These are phyloP conservation scores for Tricholoma furcatifolium DNA, from an alignment of 768 basidiomycete species.

Conservation along the genomic window DNA sequence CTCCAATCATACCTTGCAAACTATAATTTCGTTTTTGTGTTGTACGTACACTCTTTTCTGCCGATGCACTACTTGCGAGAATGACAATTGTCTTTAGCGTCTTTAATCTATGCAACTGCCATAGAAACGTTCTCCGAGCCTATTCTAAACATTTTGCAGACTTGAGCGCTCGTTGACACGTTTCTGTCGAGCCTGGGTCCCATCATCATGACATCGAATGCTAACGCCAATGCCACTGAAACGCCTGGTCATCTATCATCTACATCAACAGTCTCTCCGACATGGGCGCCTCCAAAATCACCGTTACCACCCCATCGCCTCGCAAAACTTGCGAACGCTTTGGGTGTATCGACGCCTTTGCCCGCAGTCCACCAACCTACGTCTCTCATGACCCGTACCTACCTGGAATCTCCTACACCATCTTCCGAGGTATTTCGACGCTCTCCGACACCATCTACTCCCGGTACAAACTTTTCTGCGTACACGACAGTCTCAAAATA, in stretches of 20 bases:
- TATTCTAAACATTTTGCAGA: not conserved
- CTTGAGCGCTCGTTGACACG: not conserved
- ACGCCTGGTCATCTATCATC: conserved; percentile 24
- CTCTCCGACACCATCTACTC: conserved; percentile 51
- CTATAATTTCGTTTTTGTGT: conserved; percentile 4
- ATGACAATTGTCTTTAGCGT: conserved; percentile 7
- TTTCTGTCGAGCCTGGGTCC: not conserved
- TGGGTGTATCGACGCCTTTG: conserved; percentile 75
- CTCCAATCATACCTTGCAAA: too few species aligned
- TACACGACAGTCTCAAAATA: conserved; percentile 57
- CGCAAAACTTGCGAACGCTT: conserved; percentile 82
- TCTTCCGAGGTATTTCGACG: conserved; percentile 40
- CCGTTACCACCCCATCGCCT: conserved; percentile 76
- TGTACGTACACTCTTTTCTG: conserved; percentile 5
- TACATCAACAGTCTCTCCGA: conserved; percentile 30
- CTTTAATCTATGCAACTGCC: conserved; percentile 5
- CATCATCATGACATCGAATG: conserved; percentile 24
- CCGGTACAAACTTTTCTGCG: conserved; percentile 37
- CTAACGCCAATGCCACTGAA: conserved; percentile 18
- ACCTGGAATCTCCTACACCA: conserved; percentile 28
- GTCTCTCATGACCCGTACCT: conserved; percentile 33
- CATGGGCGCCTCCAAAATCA: conserved; percentile 67
- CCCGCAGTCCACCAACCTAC: conserved; percentile 44
- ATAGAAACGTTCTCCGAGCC: not conserved
- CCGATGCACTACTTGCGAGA: too few species aligned